Evolutionary conservation across 345 rosid species (phyloP).

Genomic region (Bruguiera sexangula): DNA sequence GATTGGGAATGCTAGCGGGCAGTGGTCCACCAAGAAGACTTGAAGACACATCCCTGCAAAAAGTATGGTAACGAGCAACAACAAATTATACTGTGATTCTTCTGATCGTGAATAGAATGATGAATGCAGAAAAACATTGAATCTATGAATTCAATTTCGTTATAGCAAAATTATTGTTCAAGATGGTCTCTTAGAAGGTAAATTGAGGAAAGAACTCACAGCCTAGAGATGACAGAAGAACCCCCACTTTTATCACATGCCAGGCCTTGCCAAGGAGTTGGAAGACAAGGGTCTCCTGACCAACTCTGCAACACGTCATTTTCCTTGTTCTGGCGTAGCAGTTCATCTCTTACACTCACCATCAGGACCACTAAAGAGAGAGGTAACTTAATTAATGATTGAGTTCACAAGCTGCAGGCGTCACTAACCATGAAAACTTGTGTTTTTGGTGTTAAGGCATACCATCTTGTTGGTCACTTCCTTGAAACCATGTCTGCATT

Average conservation of each 20-base stretch:
- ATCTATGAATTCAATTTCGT: no score
- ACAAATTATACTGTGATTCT: no score
- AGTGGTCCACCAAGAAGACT: slow-evolving; percentile 34
- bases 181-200: background rate
- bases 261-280: slow-evolving; percentile 48
- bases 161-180: no score
- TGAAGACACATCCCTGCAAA: slow-evolving; percentile 48
- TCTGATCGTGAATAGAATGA: background rate
- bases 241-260: slow-evolving; percentile 32
- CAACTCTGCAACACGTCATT: slow-evolving; percentile 35
- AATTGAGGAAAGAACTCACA: slow-evolving; percentile 40
- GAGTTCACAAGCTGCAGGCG: background rate
- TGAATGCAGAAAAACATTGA: background rate
- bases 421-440: background rate
- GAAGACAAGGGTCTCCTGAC: slow-evolving; percentile 70
- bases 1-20: slow-evolving; percentile 33
- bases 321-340: slow-evolving; percentile 28
- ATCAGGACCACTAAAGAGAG: slow-evolving; percentile 38
- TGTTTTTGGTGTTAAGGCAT: slow-evolving; percentile 5
- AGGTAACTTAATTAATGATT: background rate
- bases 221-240: slow-evolving; percentile 30
- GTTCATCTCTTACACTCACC: slow-evolving; percentile 28
- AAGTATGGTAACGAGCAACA: background rate
- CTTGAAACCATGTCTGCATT: slow-evolving; percentile 29
- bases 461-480: slow-evolving; percentile 44